Evolutionary conservation across 371 early-diverging fungal genomes (phyloP), one percentile per base, ranked within the genome.

Genomic region (Funneliformis caledonium): DNA sequence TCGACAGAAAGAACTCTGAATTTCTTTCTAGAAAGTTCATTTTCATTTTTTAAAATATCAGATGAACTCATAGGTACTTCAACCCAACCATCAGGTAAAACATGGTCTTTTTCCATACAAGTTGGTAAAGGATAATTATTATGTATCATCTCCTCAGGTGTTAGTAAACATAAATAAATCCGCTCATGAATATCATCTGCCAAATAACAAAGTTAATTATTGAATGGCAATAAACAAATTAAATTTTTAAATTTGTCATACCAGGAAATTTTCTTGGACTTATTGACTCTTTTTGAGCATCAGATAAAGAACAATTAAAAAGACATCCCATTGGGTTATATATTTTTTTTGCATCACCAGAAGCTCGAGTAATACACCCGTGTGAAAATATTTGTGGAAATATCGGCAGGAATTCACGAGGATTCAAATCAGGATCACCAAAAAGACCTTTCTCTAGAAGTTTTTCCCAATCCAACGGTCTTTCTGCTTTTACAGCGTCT

Each of bases 1-100:
- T 96, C 96, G 43, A 94, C 80, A 50, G 93, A 95, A 33, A 94
- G 81, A 72, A 93, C 8, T 37, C 12, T 65, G 14, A 65, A 65
- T 8, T 65, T 31, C 37, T 37, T 31, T 16, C 2, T 33, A 65
- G 42, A 14, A 33, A 31, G 73, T 67, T 85, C 87, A 59, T 82
- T 81, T 19, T 82, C 87, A 4, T 74, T 64, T 4, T 85, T 87
- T 12, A 81, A 62, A n/a, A 83, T 72, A 70, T 84, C 77, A 33
- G 84, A 80, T 10, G 84, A 80, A 14, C 82, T 84, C 26, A 82
- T 78, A 2, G 68, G 37, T 3, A 88, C 86, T 62, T 92, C 89
- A 45, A 89, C 86, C 92, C 92, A 92, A 1, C 85, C 91, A 4
- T 87, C 83, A 45, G 81, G 82, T 5, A 65, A 37, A 43, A 90